phyloP scores from a whole-genome alignment of 2,329 filamentous ascomycete species.

The Xylaria sp. region DNA sequence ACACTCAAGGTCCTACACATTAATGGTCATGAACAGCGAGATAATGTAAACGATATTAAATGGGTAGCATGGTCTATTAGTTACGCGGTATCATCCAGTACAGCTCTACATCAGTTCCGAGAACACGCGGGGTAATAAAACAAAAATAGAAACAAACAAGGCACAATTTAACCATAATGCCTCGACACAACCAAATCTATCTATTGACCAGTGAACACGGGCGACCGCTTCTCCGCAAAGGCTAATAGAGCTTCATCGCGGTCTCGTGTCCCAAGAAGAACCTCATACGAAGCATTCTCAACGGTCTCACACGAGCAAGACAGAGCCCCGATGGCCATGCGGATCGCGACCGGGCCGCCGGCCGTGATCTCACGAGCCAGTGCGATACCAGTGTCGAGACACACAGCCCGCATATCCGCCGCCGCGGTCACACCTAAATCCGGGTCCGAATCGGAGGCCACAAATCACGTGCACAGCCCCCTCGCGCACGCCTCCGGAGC shows the following conservation, averaged over 20 bases:
- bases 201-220: constrained; percentile 61
- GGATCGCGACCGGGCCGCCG: constrained; percentile 82
- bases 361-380: constrained; percentile 85
- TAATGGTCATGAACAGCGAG: too few species aligned
- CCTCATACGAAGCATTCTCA: constrained; percentile 85
- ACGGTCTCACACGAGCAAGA: constrained; percentile 71
- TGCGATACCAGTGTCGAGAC: constrained; percentile 75
- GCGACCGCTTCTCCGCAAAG: constrained; percentile 70
- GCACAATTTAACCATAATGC: too few species aligned
- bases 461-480: constrained; percentile 86
- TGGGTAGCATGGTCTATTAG: too few species aligned
- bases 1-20: too few species aligned
- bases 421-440: constrained; percentile 43
- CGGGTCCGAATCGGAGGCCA: constrained; percentile 44
- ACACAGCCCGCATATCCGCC: constrained; percentile 67
- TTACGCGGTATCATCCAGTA: too few species aligned
- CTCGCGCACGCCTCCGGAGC: constrained; percentile 88
- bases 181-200: too few species aligned
- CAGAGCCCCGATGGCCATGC: constrained; percentile 79
- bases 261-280: constrained; percentile 83
- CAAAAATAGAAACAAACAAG: too few species aligned
- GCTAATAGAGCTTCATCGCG: constrained; percentile 84
- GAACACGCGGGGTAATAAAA: too few species aligned
- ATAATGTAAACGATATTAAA: too few species aligned
- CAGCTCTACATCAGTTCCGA: too few species aligned